Percentiles rank a stretch among this genome's conserved stretches.
These are phyloP conservation scores for Diversispora epigaea DNA, from an alignment of 192 early-diverging fungal genomes.

Conservation along the genomic window DNA sequence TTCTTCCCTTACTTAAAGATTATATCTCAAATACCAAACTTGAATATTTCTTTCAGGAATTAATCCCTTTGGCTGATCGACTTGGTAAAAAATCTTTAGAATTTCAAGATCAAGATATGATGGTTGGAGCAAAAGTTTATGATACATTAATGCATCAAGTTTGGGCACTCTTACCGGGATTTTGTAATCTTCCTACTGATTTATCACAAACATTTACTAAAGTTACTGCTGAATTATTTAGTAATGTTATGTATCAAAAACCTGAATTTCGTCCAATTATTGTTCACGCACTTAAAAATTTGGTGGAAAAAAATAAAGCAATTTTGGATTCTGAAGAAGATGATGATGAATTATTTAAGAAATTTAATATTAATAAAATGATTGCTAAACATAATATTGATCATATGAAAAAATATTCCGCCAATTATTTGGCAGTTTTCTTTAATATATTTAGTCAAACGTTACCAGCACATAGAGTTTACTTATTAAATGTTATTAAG, in stretches of 20 bases:
- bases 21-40: constrained; percentile 72
- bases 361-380: constrained; percentile 48
- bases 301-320: constrained; percentile 56
- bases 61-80: constrained; percentile 81
- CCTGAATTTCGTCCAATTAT: constrained; percentile 77
- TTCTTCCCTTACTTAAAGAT: constrained; percentile 80
- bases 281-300: constrained; percentile 67
- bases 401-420: constrained; percentile 64
- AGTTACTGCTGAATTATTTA: constrained; percentile 69
- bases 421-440: constrained; percentile 70
- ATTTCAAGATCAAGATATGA: constrained; percentile 56
- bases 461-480: constrained; percentile 61
- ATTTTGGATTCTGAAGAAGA: constrained; percentile 44
- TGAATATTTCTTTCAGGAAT: constrained; percentile 61
- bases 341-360: constrained; percentile 46
- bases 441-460: constrained; percentile 78
- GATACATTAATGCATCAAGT: constrained; percentile 86
- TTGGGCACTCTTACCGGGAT: constrained; percentile 82
- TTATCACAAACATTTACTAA: constrained; percentile 59
- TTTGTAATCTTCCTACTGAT: constrained; percentile 84
- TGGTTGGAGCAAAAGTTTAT: constrained; percentile 84
- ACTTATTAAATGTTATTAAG: constrained; percentile 67
- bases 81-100: constrained; percentile 63
- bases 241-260: constrained; percentile 70
- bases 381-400: constrained; percentile 58